Evolutionary conservation across 192 early-diverging fungal genomes (phyloP), one percentile per base, ranked within the genome.

Genomic region (Backusella tuberculispora): DNA sequence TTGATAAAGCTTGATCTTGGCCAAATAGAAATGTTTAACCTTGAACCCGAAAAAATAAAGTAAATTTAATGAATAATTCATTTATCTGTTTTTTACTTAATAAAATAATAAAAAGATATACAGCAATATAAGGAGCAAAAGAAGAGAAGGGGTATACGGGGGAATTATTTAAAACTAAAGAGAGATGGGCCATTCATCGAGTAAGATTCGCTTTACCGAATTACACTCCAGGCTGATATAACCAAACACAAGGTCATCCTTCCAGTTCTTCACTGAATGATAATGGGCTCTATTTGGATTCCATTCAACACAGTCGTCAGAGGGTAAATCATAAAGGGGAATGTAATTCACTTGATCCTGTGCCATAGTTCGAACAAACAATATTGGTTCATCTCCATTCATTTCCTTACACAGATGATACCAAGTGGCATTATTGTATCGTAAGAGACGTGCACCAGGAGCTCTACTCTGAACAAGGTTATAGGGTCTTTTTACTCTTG

Each of bases 221-320:
- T 56, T 56, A 45, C 50, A 56, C 50, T 56, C 9, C 19, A 56
- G 19, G 10, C 50, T 56, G 19, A 56, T 56, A 56, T 56, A 56
- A 24, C 50, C 50, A 56, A 56, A 56, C 50, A 56, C 50, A 21
- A 56, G 50, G 21, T 56, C 50, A 21, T 56, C 50, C 19, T 7
- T 56, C 50, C 50, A 56, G 50, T 56, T 24, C 50, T 24, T 56
- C 10, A 56, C 24, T 9, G 50, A 21, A 56, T 56, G 50, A 56
- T 56, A 56, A 0, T 56, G 50, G 19, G 50, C 50, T 56, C 50
- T 56, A 21, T 56, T 56, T 56, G 50, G 50, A 24, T 56, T 56
- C 50, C 50, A 56, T 21, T 56, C 50, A 24, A 56, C 50, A 24
- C 50, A 56, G 12, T 56, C 50, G 12, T 56, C 50, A 21, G 10